Conservation (phyloP, 306 rosid genomes). For the Medicago ruthenica region DNA sequence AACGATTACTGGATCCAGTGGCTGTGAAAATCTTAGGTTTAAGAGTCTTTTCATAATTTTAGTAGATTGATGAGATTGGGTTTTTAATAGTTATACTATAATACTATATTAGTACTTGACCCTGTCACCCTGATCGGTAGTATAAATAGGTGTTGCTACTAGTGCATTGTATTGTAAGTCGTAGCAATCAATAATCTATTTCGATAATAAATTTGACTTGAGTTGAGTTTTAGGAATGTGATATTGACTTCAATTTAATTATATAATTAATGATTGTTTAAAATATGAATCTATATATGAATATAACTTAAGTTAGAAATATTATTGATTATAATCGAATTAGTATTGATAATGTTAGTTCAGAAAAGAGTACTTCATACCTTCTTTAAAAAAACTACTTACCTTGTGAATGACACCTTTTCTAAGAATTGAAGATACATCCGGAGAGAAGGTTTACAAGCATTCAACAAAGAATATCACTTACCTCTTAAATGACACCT, state of each 20-base stretch:
- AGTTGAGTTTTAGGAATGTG: neutral
- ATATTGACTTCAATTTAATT: slow-evolving; percentile 8
- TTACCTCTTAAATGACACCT: no score
- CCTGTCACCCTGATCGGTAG: neutral
- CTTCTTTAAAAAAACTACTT: no score
- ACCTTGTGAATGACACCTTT: no score
- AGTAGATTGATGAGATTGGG: slow-evolving; percentile 1
- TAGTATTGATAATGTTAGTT: no score
- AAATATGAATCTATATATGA: no score
- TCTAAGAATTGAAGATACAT: no score
- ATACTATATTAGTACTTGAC: neutral
- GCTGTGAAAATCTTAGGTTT: neutral
- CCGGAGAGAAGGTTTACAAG: no score
- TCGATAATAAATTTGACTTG: neutral
- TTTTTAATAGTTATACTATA: neutral
- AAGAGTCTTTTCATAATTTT: neutral
- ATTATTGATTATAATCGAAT: no score
- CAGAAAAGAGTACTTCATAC: no score
- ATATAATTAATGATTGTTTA: no score
- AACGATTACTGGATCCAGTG: neutral
- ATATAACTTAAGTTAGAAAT: no score
- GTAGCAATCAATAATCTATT: neutral
- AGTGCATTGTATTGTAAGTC: neutral
- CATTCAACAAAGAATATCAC: no score
- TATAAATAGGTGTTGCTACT: slow-evolving; percentile 5